Evolutionary conservation across 2,329 filamentous ascomycete species (phyloP), one percentile per base, ranked within the genome.

Genomic region (Colletotrichum sp.): DNA sequence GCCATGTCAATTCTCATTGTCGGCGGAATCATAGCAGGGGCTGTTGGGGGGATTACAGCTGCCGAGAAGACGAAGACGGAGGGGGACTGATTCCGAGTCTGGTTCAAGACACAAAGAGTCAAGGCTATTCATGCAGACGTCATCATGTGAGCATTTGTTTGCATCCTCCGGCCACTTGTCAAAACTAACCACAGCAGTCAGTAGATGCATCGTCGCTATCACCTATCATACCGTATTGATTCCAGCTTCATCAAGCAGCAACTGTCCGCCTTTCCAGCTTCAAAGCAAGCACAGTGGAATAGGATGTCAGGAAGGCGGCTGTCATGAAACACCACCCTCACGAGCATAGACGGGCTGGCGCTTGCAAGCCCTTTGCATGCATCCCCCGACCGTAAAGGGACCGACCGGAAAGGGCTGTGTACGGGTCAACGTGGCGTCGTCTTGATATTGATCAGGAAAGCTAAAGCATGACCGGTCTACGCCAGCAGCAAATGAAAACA

Each of bases 11-110:
- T 76, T 9, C 70, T 76, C 2, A 18, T 76, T 18, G 27, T 69
- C 16, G 74, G 74, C 9, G 74, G 74, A 2, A 69, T 76, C 28
- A 72, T 76, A 18, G 74, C 74, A 5, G 74, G 74, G 8, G 74
- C 34, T n/a, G 64, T 76, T 1, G 74, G 74, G 8, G 74, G 70
- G 0, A 76, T 76, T 7, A 36, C 22, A 13, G 70, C 70, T n/a
- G 60, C 74, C 1, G 70, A 68, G 8, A 66, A 75, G 32, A 18
- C 58, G 4, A 68, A 69, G 10, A 43, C 22, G 12, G 22, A 36
- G n/a, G 22, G 18, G 9, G n/a, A 8, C 1, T 58, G 48, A 68
- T 61, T 34, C 10, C 12, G n/a, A 8, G 39, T 28, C n/a, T 30
- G 22, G 4, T 30, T 15, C 5, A 43, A 66, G n/a, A n/a, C n/a